Base-by-base conservation (phyloP, 257 asterid genomes). In the Datura wrightii region DNA sequence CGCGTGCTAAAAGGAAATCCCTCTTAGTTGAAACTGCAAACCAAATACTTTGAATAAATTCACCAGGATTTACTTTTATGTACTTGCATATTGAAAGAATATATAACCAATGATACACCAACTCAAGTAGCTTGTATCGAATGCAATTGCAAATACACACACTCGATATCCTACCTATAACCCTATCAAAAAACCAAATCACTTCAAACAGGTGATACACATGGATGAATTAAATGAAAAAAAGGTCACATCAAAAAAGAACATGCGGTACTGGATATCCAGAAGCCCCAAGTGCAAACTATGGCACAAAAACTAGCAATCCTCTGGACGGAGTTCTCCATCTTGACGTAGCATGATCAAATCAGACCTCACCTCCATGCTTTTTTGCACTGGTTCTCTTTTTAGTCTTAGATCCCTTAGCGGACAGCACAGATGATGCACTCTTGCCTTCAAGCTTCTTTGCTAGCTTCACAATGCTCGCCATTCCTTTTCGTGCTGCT, bases 381-480 rank as follows among this genome's bases (percentile, higher is more conserved):
- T 86, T 87, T 88, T 89, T 37, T 82, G 76, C 31, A 48, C 84
- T 48, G 86, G 79, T 90, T 88, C 84, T 90, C 87, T 86, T 93
- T 85, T 85, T 89, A 5, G 74, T 46, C 79, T 79, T 37, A 1
- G 85, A 83, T 55, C 90, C 91, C 76, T 88, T 92, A 7, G 91
- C 82, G 2, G 97, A 87, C 44, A 97, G 97, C 16, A 97, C 98
- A 79, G 70, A 86, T 0, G 94, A 78, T 9, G 90, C 98, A 37
- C 97, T 97, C 84, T 89, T 95, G 71, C 99, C 99, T 90, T 97
- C 95, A 6, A 95, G 88, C 86, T 87, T 93, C 95, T 94, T 97
- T 0, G 98, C 86, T 72, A 92, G 82, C 95, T 91, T 92, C 69
- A 93, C 97, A 66, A 97, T 95, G 83, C 93, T 95, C 19, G 93